Evolutionary conservation across 495 filamentous ascomycete species (phyloP).

Genomic region (Barbatosphaeria neglecta): DNA sequence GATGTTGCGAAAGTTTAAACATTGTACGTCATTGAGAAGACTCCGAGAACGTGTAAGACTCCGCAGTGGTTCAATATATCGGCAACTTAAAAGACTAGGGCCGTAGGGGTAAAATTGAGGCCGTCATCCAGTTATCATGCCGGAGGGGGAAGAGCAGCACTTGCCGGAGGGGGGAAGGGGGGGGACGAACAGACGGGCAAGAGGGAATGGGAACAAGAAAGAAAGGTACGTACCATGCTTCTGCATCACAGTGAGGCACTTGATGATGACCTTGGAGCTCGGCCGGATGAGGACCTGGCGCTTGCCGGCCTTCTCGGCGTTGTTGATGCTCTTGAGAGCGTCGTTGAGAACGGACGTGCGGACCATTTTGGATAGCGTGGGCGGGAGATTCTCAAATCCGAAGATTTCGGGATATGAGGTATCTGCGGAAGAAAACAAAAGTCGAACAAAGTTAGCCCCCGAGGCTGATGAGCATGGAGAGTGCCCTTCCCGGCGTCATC

Average conservation of each 20-base stretch:
- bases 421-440: too few relatives aligned
- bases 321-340: slow-evolving; percentile 99
- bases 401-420: slow-evolving; percentile 57
- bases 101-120: slow-evolving; percentile 63
- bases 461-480: slow-evolving; percentile 78
- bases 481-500: slow-evolving; percentile 56
- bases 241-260: slow-evolving; percentile 98
- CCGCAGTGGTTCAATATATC: slow-evolving; percentile 61
- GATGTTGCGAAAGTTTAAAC: slow-evolving; percentile 89
- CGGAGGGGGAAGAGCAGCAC: slow-evolving; percentile 36
- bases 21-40: slow-evolving; percentile 57
- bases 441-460: slow-evolving; percentile 55
- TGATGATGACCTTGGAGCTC: slow-evolving; percentile 97
- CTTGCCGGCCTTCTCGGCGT: slow-evolving; percentile 98
- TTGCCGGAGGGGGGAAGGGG: too few relatives aligned
- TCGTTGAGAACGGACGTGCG: slow-evolving; percentile 97
- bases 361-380: slow-evolving; percentile 73
- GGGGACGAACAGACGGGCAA: background rate
- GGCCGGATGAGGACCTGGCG: slow-evolving; percentile 95
- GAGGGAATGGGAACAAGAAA: slow-evolving; percentile 5
- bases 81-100: slow-evolving; percentile 98
- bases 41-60: slow-evolving; percentile 94
- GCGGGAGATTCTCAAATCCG: slow-evolving; percentile 69
- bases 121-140: slow-evolving; percentile 99
- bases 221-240: slow-evolving; percentile 72